Conservation (phyloP, 2,329 filamentous ascomycete species). For the Neurospora crassa region DNA sequence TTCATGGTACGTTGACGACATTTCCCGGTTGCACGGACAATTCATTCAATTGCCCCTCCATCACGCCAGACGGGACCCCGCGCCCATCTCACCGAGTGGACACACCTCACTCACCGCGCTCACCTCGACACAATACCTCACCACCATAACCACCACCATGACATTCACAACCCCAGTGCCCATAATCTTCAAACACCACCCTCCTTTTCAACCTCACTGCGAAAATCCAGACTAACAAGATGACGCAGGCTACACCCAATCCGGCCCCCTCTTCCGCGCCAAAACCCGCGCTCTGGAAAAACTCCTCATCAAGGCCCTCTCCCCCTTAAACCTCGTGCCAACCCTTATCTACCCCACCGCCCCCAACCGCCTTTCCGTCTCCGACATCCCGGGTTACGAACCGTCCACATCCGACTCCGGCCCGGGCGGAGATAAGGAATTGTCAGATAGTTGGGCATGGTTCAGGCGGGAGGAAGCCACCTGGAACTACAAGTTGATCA, state of each 20-base stretch:
- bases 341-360: slow-evolving; percentile 60
- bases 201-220: not conserved
- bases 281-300: slow-evolving; percentile 87
- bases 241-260: slow-evolving; percentile 73
- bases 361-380: slow-evolving; percentile 51
- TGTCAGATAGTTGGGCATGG: slow-evolving; percentile 71
- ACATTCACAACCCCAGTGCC: not conserved
- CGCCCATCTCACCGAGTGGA: not conserved
- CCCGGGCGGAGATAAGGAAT: slow-evolving; percentile 29
- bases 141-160: not conserved
- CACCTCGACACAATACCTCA: not conserved
- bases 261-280: slow-evolving; percentile 70
- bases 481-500: slow-evolving; percentile 57
- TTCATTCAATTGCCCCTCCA: not conserved
- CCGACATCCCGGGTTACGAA: slow-evolving; percentile 62
- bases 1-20: slow-evolving; percentile 47
- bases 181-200: not conserved
- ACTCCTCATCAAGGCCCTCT: slow-evolving; percentile 63
- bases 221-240: not conserved
- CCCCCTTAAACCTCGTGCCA: slow-evolving; percentile 43
- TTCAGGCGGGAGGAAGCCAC: slow-evolving; percentile 61
- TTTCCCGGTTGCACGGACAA: not conserved
- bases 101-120: not conserved
- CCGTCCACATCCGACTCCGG: slow-evolving; percentile 27
- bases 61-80: not conserved